Base-by-base conservation (phyloP, 352 stramenopile species). In the Elongisporangium undulatum region DNA sequence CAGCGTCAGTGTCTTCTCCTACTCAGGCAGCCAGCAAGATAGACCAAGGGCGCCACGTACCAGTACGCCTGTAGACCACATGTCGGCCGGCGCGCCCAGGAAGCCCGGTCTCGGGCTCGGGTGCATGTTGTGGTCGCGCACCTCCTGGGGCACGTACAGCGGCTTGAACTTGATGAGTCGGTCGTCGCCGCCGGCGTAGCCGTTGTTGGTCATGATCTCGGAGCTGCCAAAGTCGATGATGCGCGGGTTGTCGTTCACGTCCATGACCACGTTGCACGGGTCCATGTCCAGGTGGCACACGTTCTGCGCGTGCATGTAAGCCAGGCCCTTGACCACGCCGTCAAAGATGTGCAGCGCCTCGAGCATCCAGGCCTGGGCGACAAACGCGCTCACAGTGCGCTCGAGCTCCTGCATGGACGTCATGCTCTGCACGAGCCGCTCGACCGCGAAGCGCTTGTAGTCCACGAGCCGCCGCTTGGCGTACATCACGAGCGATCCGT, bases 161-260 rank as follows among this genome's bases (percentile, higher is more conserved):
- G 83, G 80, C 56, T 92, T 92, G 59, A 88, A 92, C 68, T 92
- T 92, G 66, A 92, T 72, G 3, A 90, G 62, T 16, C 74, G 68
- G 49, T 86, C 74, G 49, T 74, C 64, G 0, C 69, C 63, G 48
- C 83, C 80, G 0, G 79, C 83, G n/a, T 71, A 56, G 34, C 81
- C 79, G 52, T 86, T 79, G 57, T 85, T 79, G 9, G 70, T 75
- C 79, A 90, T 88, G 69, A 89, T 84, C 69, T 88, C 77, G 13
- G 77, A 85, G 69, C 83, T 92, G 39, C 85, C 85, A 68, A 91
- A 94, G 64, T 94, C 85, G 20, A 92, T 88, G 22, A 94, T 69
- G 19, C 82, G 75, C 48, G 82, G 75, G 10, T 74, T 81, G 21
- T 67, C 66, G 7, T 70, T 62, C 0, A 53, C 23, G 49, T 94